These are phyloP conservation scores for Decorospora gaudefroyi DNA, from an alignment of 2,329 filamentous ascomycete genomes.

Conservation along the genomic window DNA sequence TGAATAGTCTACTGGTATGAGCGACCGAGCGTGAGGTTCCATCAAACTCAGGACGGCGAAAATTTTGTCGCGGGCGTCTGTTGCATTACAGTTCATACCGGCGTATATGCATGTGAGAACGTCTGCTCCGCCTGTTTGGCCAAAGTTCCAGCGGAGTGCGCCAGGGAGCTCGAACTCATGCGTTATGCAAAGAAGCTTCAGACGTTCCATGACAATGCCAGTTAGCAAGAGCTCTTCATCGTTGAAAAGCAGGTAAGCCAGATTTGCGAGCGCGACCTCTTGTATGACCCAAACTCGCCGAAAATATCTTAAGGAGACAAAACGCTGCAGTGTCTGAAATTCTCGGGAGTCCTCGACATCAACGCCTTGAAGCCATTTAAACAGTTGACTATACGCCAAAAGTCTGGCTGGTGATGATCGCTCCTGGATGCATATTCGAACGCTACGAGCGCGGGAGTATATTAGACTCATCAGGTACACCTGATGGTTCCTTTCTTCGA, in stretches of 20 bases:
- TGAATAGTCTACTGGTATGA: constrained; percentile 13
- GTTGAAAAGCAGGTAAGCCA: constrained; percentile 9
- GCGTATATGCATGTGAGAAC: not conserved
- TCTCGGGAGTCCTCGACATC: too few species aligned
- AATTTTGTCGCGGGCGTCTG: constrained; percentile 12
- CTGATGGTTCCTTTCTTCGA: constrained; percentile 16
- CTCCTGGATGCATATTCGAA: constrained; percentile 1
- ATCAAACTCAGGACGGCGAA: constrained; percentile 18
- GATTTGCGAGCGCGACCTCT: constrained; percentile 18
- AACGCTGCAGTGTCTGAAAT: not conserved
- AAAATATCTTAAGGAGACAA: constrained; percentile 16
- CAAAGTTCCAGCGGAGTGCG: not conserved
- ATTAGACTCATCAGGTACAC: constrained; percentile 21
- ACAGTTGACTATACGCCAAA: not conserved
- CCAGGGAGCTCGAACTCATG: too few species aligned
- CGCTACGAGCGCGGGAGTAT: constrained; percentile 7
- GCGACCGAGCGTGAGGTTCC: not conserved
- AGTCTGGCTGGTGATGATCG: not conserved
- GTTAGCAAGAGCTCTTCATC: not conserved
- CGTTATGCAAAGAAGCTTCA: not conserved
- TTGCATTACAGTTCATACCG: not conserved
- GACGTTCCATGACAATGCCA: not conserved
- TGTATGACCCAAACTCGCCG: constrained; percentile 24
- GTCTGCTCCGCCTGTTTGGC: not conserved
- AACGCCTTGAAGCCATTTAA: not conserved